These are phyloP conservation scores for Cladophialophora exuberans DNA, from an alignment of 2,329 filamentous ascomycete species.

Conservation along the genomic window DNA sequence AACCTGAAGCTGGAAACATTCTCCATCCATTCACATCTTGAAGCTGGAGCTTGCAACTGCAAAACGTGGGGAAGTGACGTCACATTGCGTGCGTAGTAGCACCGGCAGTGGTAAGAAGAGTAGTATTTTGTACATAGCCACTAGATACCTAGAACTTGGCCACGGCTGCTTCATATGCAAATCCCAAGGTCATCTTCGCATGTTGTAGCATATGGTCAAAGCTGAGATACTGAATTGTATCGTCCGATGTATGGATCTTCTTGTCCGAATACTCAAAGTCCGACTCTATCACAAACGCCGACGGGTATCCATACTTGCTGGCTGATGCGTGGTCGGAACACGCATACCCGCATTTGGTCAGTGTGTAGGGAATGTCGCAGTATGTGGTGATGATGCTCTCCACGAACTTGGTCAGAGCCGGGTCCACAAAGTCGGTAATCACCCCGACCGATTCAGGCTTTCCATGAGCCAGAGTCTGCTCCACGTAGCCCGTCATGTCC, in stretches of 20 bases:
- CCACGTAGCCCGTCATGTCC: constrained; percentile 92
- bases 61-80: constrained; percentile 7
- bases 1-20: background rate
- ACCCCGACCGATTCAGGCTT: constrained; percentile 85
- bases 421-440: constrained; percentile 88
- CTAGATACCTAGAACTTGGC: constrained; percentile 70
- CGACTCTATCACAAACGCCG: constrained; percentile 67
- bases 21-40: constrained; percentile 8
- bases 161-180: constrained; percentile 83
- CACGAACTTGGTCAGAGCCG: constrained; percentile 82
- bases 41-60: background rate
- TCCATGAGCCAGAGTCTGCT: constrained; percentile 80
- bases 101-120: background rate
- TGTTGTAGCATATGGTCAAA: constrained; percentile 94
- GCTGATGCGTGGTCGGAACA: constrained; percentile 73
- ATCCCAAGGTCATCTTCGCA: constrained; percentile 77
- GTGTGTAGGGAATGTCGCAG: constrained; percentile 82
- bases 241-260: constrained; percentile 73
- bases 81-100: background rate
- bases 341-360: constrained; percentile 88
- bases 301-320: constrained; percentile 67
- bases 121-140: too few species aligned
- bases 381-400: constrained; percentile 86
- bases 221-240: constrained; percentile 71
- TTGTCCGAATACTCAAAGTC: constrained; percentile 65